Evolutionary conservation across 768 basidiomycete genomes (phyloP).

Genomic region (Boletus edulis): DNA sequence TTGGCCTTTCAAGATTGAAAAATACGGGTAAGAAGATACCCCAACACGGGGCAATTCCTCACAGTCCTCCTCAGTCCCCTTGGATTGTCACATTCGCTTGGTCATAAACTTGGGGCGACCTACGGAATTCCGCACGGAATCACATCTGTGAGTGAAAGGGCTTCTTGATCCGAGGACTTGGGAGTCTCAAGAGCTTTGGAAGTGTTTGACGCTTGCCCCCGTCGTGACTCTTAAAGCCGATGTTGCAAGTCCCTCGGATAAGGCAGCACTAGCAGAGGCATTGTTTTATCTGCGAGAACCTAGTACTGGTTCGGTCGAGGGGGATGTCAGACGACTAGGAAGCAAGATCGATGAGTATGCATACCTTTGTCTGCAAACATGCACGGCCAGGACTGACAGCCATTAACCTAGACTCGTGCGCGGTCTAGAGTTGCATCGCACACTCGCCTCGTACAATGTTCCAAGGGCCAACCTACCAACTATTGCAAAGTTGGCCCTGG

Average conservation of each 20-base stretch:
- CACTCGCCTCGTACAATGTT: constrained; percentile 60
- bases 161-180: constrained; percentile 3
- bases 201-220: constrained; percentile 74
- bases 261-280: constrained; percentile 53
- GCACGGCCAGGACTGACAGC: constrained; percentile 5
- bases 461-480: constrained; percentile 51
- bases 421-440: constrained; percentile 56
- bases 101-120: constrained; percentile 68
- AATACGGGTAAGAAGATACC: constrained; percentile 43
- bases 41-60: not conserved
- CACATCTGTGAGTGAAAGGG: constrained; percentile 57
- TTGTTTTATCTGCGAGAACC: constrained; percentile 59
- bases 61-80: constrained; percentile 41
- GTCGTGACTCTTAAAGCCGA: constrained; percentile 60
- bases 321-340: constrained; percentile 57
- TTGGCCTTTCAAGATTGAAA: constrained; percentile 61
- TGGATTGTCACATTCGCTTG: constrained; percentile 76
- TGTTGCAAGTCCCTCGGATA: constrained; percentile 57
- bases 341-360: constrained; percentile 54
- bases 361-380: not conserved
- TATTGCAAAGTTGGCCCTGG: constrained; percentile 42
- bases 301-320: constrained; percentile 61
- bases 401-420: constrained; percentile 49
- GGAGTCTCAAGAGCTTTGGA: not conserved
- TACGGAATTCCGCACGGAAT: constrained; percentile 82